Conservation (phyloP, 495 filamentous ascomycete genomes). For the Podospora fimiseda region DNA sequence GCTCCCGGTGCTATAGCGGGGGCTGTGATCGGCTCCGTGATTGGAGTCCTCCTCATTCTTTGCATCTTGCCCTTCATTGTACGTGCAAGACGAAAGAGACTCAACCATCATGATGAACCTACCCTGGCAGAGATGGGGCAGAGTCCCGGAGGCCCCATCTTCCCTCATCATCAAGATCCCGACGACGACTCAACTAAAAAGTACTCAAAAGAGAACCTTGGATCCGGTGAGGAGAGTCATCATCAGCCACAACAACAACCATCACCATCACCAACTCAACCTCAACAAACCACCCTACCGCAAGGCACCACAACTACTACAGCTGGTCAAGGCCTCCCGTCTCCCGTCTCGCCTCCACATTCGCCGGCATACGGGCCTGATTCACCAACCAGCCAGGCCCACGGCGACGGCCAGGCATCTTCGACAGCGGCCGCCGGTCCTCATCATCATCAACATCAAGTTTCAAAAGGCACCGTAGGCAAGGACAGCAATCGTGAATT, state of each 20-base stretch:
- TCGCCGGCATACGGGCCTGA: constrained; percentile 16
- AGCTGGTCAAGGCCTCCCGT: constrained; percentile 24
- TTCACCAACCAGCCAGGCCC: constrained; percentile 5
- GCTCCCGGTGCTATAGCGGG: constrained; percentile 30
- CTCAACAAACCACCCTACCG: constrained; percentile 15
- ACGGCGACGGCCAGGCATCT: constrained; percentile 8
- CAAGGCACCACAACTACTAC: constrained; percentile 14
- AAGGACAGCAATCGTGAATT: constrained; percentile 22
- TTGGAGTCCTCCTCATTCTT: constrained; percentile 27
- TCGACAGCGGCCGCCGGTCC: constrained; percentile 10
- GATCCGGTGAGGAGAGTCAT: constrained; percentile 1
- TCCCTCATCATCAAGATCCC: constrained; percentile 6
- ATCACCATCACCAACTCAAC: constrained; percentile 4
- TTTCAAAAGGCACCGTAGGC: constrained; percentile 17
- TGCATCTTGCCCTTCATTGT: constrained; percentile 31
- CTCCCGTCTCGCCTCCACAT: constrained; percentile 21
- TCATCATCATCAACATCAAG: constrained; percentile 5
- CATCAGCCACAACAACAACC: constrained; percentile 8
- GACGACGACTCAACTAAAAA: constrained; percentile 21
- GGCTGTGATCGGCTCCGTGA: constrained; percentile 29
- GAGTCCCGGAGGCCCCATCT: constrained; percentile 30
- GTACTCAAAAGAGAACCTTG: constrained; percentile 14
- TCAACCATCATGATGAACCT: constrained; percentile 17
- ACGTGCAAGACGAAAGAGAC: constrained; percentile 22
- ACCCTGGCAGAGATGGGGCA: constrained; percentile 29